Base-by-base conservation (phyloP, 2,329 filamentous ascomycete genomes). In the Alternaria sp. region DNA sequence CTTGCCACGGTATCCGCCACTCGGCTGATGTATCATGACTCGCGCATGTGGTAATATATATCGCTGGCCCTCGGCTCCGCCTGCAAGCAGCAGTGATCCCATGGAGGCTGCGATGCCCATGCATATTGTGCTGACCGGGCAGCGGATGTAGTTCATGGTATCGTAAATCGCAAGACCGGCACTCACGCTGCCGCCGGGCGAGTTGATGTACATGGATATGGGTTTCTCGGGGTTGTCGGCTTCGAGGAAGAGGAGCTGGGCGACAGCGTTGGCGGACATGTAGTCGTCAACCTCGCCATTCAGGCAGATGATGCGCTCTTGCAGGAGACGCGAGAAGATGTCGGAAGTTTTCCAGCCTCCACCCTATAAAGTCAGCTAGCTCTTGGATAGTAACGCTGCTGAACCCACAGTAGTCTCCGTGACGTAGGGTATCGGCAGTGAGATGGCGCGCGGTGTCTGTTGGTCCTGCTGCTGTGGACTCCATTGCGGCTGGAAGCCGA, bases 191-290 rank as follows among this genome's bases (percentile, higher is more conserved):
- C 96, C 96, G 54, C 96, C 96, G 0, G 95, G 95, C 0, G 93
- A 97, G 83, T 99, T 97, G 80, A 99, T 99, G 81, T 99, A 99
- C 80, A 99, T 92, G 56, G 92, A 96, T 69, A 99, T 98, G 12
- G 94, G 92, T 80, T 97, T 97, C 60, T 96, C 89, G 4, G 95
- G 94, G 75, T 93, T 93, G 77, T 99, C 96, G 74, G 95, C 96
- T 85, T 99, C 96, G 80, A 99, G 93, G 87, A 94, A 99, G 67
- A 99, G 91, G 21, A 99, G 89, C 79, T 99, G 96, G 2, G 96
- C 93, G 26, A 98, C 95, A 67, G 98, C 93, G 45, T 92, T 92
- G n/a, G 96, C 95, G 41, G 94, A 97, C 70, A 96, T 89, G 45
- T 88, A 90, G 77, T 97, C 93, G 82, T 98, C 92, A 61, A 98